Percentiles rank a stretch among this genome's conserved stretches.
Evolutionary conservation across 768 basidiomycete species (phyloP).

Genomic region (Asterophora parasitica): DNA sequence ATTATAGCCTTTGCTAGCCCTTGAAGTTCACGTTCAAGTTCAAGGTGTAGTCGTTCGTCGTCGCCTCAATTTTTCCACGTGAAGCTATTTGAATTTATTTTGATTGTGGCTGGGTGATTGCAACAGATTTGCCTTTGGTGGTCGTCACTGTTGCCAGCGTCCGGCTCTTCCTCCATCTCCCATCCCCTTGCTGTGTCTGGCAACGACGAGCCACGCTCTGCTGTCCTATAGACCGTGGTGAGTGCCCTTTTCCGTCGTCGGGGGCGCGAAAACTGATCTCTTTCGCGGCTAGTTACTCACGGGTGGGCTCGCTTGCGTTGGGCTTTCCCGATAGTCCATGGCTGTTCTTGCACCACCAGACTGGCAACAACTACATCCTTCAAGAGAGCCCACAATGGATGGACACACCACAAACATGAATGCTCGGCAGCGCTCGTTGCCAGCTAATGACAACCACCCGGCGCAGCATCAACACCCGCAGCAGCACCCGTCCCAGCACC

Average conservation of each 20-base stretch:
- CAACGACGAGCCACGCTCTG: constrained; percentile 10
- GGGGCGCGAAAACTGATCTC: constrained; percentile 8
- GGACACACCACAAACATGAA: constrained; percentile 34
- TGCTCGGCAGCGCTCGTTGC: constrained; percentile 57
- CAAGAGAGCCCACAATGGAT: constrained; percentile 65
- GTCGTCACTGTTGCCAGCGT: constrained; percentile 28
- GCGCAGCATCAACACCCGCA: constrained; percentile 27
- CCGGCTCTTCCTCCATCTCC: constrained; percentile 17
- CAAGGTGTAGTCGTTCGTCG: too few species aligned
- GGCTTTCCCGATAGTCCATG: constrained; percentile 47
- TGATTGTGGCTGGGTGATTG: constrained; percentile 33
- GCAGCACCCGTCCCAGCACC: constrained; percentile 29
- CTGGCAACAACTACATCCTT: constrained; percentile 52
- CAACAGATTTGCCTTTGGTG: constrained; percentile 30
- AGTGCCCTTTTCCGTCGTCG: background rate
- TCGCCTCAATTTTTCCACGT: constrained; percentile 11
- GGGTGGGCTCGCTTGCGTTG: constrained; percentile 16
- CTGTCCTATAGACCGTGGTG: constrained; percentile 15
- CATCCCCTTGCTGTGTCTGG: constrained; percentile 12
- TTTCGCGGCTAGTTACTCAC: constrained; percentile 13
- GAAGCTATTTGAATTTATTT: constrained; percentile 27
- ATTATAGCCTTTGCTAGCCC: too few species aligned
- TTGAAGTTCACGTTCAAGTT: too few species aligned
- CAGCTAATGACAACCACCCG: constrained; percentile 45
- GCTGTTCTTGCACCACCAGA: constrained; percentile 76